phyloP scores from a whole-genome alignment of 305 asterid species.

The Fraxinus greggii region DNA sequence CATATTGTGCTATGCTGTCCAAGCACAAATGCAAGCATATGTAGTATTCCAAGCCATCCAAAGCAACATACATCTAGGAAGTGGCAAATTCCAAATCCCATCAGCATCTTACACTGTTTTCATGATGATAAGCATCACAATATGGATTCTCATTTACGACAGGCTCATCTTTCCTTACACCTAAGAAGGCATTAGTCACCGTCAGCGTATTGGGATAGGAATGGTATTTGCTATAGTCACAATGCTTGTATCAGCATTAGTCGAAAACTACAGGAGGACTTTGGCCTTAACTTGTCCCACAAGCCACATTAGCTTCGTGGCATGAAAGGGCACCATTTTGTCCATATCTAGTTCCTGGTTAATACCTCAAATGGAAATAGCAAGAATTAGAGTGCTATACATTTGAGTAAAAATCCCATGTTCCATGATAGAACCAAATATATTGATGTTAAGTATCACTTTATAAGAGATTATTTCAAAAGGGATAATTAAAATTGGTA shows the following conservation, averaged over 20 bases:
- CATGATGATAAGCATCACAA: conserved; percentile 45
- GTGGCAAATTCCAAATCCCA: conserved; percentile 38
- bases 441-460: no score
- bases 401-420: no score
- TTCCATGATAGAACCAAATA: no score
- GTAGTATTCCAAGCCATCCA: conserved; percentile 54
- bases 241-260: conserved; percentile 36
- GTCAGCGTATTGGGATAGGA: conserved; percentile 50
- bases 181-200: conserved; percentile 47
- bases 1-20: conserved; percentile 34
- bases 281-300: conserved; percentile 42
- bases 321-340: conserved; percentile 56
- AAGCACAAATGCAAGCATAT: conserved; percentile 39
- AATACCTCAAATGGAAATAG: conserved; percentile 50
- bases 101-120: conserved; percentile 46
- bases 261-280: conserved; percentile 44
- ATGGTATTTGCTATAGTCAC: conserved; percentile 32
- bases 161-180: conserved; percentile 42
- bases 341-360: conserved; percentile 68
- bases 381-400: no score
- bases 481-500: no score
- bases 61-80: conserved; percentile 39
- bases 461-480: no score
- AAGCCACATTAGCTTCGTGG: conserved; percentile 39
- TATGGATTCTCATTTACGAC: conserved; percentile 52